These are phyloP conservation scores for Podaxis mareebaensis DNA, from an alignment of 768 basidiomycete genomes.

Conservation along the genomic window DNA sequence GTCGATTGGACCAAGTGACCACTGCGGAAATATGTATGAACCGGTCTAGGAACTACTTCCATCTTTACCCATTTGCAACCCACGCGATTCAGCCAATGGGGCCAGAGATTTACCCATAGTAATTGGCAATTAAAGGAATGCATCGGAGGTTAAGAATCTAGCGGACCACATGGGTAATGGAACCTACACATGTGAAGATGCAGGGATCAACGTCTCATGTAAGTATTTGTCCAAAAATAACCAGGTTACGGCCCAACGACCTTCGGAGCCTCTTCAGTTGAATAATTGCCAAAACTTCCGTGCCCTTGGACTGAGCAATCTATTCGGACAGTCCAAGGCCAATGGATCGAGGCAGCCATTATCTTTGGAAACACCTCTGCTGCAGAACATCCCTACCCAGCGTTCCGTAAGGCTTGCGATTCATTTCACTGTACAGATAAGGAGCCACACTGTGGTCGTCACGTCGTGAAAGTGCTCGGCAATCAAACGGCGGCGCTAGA, in stretches of 20 bases:
- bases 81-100: background rate
- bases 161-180: conserved; percentile 10
- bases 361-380: no score
- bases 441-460: no score
- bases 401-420: no score
- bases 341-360: no score
- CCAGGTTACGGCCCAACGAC: background rate
- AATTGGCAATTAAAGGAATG: background rate
- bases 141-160: background rate
- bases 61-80: background rate
- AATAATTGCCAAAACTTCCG: no score
- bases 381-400: no score
- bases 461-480: no score
- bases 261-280: no score
- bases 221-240: conserved; percentile 1
- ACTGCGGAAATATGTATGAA: background rate
- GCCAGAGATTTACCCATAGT: background rate
- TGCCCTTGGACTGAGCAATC: no score
- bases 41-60: background rate
- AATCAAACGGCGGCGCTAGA: no score
- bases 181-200: conserved; percentile 9
- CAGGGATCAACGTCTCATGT: conserved; percentile 8
- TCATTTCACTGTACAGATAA: no score
- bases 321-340: no score
- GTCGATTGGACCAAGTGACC: conserved; percentile 9